Percentiles rank a stretch among this genome's conserved stretches.
Evolutionary conservation across 306 rosid genomes (phyloP).

Genomic region (Acacia crassicarpa): DNA sequence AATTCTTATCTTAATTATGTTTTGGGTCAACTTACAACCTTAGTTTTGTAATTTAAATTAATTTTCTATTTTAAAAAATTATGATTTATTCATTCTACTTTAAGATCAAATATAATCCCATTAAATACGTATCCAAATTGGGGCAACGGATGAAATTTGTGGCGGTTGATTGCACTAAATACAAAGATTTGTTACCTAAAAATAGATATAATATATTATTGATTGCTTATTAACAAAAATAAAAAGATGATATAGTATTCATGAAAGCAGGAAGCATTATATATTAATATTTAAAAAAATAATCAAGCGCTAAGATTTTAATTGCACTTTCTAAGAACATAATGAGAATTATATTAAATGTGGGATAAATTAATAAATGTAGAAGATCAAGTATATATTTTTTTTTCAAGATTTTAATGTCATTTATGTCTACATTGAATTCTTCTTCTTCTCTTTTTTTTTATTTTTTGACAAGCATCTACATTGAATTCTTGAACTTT

Average conservation of each 20-base stretch:
- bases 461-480: neutral
- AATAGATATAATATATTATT: neutral
- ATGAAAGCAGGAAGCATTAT: neutral
- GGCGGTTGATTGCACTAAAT: too few relatives aligned
- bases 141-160: neutral
- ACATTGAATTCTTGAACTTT: neutral
- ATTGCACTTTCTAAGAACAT: neutral
- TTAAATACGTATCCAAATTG: neutral
- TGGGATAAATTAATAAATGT: neutral
- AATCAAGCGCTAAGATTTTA: neutral
- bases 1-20: neutral
- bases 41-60: too few relatives aligned
- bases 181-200: neutral
- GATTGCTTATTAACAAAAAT: neutral
- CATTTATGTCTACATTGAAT: neutral
- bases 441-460: neutral
- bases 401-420: neutral
- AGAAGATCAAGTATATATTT: neutral
- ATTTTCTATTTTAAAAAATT: too few relatives aligned
- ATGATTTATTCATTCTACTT: too few relatives aligned
- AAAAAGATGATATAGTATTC: neutral
- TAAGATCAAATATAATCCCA: neutral
- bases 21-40: neutral
- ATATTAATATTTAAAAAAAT: neutral
- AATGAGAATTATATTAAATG: neutral